These are phyloP conservation scores for Stachybotrys echinatus DNA, from an alignment of 2,329 filamentous ascomycete genomes.

Conservation along the genomic window DNA sequence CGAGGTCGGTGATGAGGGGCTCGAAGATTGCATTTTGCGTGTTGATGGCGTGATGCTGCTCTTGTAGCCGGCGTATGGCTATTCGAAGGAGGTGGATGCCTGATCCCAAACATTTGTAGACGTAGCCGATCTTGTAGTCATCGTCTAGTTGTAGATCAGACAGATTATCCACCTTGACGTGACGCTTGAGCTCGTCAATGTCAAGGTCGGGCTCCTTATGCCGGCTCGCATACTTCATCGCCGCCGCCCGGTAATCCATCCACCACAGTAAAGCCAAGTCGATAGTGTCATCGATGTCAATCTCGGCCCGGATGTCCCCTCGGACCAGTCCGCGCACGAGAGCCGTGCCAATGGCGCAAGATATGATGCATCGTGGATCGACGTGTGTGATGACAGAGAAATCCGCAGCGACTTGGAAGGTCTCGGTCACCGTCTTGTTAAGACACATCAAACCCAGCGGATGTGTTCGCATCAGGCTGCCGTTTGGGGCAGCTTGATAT, in stretches of 20 bases:
- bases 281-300: slow-evolving; percentile 34
- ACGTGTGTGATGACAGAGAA: slow-evolving; percentile 42
- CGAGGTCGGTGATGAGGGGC: slow-evolving; percentile 39
- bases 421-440: slow-evolving; percentile 30
- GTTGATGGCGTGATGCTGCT: slow-evolving; percentile 7
- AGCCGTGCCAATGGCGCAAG: slow-evolving; percentile 41
- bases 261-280: slow-evolving; percentile 35
- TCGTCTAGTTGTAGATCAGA: slow-evolving; percentile 39
- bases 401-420: slow-evolving; percentile 34
- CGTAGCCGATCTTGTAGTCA: slow-evolving; percentile 41
- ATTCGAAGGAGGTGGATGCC: slow-evolving; percentile 38
- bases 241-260: slow-evolving; percentile 8
- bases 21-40: slow-evolving; percentile 32
- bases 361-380: slow-evolving; percentile 45
- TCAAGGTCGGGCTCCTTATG: slow-evolving; percentile 29
- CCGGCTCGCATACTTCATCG: slow-evolving; percentile 15
- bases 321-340: slow-evolving; percentile 40
- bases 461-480: slow-evolving; percentile 48
- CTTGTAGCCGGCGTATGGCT: slow-evolving; percentile 29
- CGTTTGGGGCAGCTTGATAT: slow-evolving; percentile 40
- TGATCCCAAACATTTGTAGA: slow-evolving; percentile 47
- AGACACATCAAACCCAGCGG: slow-evolving; percentile 43
- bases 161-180: slow-evolving; percentile 30
- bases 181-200: slow-evolving; percentile 31
- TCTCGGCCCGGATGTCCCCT: slow-evolving; percentile 34